Conservation (phyloP, 1,284 basidiomycete genomes). For the Ganoderma sinense region DNA sequence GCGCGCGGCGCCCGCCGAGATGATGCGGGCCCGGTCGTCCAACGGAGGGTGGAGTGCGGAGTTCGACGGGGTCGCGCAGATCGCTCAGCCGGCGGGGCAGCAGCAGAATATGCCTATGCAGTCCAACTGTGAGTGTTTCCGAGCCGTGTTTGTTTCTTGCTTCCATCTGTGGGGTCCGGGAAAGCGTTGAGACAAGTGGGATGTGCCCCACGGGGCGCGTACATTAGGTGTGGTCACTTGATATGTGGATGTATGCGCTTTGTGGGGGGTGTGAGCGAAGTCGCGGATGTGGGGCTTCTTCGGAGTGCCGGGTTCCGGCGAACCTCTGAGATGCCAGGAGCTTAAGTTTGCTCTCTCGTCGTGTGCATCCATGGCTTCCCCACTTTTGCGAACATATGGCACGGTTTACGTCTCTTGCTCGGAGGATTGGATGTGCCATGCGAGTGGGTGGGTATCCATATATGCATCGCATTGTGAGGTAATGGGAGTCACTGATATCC, state of each 20-base stretch:
- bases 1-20: slow-evolving; percentile 25
- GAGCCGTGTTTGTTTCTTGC: too few relatives aligned
- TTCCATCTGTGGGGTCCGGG: too few relatives aligned
- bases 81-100: slow-evolving; percentile 23
- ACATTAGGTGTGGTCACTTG: background rate
- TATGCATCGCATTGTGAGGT: too few relatives aligned
- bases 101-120: slow-evolving; percentile 30
- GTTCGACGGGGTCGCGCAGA: slow-evolving; percentile 35
- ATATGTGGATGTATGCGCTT: background rate
- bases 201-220: too few relatives aligned
- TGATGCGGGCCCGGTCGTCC: slow-evolving; percentile 19
- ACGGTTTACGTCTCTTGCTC: background rate
- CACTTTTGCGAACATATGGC: too few relatives aligned
- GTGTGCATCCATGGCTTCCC: background rate
- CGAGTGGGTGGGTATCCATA: background rate
- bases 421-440: background rate
- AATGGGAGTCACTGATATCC: background rate
- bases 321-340: background rate
- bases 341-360: background rate
- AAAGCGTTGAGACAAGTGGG: too few relatives aligned
- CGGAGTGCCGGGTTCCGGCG: slow-evolving; percentile 2
- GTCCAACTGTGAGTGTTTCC: slow-evolving; percentile 33
- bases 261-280: background rate
- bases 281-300: background rate
- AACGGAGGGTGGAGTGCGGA: slow-evolving; percentile 40